Percentiles rank a stretch among this genome's conserved stretches.
Evolutionary conservation across 2,329 filamentous ascomycete species (phyloP).

Genomic region (Neopestalotiopsis sp.): DNA sequence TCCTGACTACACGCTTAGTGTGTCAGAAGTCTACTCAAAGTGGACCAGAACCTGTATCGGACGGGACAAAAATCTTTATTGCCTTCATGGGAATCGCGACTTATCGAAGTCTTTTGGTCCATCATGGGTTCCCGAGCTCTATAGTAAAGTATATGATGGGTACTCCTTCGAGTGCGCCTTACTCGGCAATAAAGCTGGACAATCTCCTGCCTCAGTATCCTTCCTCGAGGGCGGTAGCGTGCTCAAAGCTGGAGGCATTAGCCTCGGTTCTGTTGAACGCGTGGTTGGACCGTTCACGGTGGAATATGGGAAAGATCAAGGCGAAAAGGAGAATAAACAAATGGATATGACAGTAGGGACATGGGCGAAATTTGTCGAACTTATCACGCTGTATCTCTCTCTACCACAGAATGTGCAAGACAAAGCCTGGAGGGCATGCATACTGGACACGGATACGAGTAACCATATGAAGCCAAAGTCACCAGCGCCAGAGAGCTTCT

Average conservation of each 20-base stretch:
- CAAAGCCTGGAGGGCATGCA: background rate
- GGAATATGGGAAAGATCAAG: too few relatives aligned
- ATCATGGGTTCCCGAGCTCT: background rate
- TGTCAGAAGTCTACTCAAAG: background rate
- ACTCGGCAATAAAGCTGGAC: background rate
- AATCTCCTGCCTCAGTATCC: background rate
- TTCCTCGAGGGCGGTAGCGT: too few relatives aligned
- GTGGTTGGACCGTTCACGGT: too few relatives aligned
- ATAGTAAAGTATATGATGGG: background rate
- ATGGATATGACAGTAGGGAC: too few relatives aligned
- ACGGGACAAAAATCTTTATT: background rate
- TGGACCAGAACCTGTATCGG: background rate
- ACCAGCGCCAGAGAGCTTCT: background rate
- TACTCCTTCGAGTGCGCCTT: background rate
- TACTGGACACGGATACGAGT: background rate
- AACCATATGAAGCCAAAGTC: too few relatives aligned
- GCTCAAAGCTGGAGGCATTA: too few relatives aligned
- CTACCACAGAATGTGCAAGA: background rate
- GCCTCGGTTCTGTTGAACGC: too few relatives aligned
- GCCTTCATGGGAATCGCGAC: background rate
- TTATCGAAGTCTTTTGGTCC: background rate
- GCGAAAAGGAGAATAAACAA: too few relatives aligned
- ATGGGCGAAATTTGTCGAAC: too few relatives aligned
- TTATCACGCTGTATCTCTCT: too few relatives aligned
- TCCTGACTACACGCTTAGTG: background rate